A percentile compares a stretch with the other conserved stretches of the same genome.
Conservation (phyloP, 371 early-diverging fungal species). For the Mucor ambiguus region DNA sequence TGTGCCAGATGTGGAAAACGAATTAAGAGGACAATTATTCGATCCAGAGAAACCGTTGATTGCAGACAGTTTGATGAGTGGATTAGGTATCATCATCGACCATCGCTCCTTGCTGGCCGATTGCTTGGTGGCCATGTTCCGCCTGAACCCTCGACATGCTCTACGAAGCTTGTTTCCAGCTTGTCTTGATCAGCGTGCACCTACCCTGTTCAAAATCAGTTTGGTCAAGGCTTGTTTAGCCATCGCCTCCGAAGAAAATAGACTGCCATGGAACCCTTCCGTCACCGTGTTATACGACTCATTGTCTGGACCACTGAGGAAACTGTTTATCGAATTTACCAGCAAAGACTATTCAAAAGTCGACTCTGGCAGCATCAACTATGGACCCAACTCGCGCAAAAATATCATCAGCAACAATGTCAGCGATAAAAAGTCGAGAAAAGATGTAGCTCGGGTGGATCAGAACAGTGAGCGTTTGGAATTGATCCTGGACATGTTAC, state of each 20-base stretch:
- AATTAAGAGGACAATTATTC: constrained; percentile 72
- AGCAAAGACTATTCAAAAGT: constrained; percentile 43
- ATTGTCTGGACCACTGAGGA: constrained; percentile 69
- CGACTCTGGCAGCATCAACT: constrained; percentile 23
- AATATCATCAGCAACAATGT: constrained; percentile 24
- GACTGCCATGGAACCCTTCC: constrained; percentile 77
- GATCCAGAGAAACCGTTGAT: constrained; percentile 61
- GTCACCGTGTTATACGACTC: constrained; percentile 67
- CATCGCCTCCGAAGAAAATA: constrained; percentile 69
- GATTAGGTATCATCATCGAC: constrained; percentile 58
- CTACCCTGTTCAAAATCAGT: constrained; percentile 73
- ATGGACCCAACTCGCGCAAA: constrained; percentile 19
- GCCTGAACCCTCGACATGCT: constrained; percentile 70
- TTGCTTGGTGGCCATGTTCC: constrained; percentile 76
- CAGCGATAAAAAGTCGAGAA: constrained; percentile 46
- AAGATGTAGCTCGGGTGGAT: constrained; percentile 44
- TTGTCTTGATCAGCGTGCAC: constrained; percentile 69
- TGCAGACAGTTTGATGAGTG: constrained; percentile 61
- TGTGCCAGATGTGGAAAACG: constrained; percentile 76
- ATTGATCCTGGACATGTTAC: constrained; percentile 72
- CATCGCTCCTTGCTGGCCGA: constrained; percentile 69
- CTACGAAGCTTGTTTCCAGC: constrained; percentile 69
- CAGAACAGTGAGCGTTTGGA: constrained; percentile 67
- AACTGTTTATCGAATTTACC: constrained; percentile 66
- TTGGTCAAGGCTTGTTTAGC: constrained; percentile 75